Base-by-base conservation (phyloP, 2,329 filamentous ascomycete genomes). In the Aureobasidium lini region DNA sequence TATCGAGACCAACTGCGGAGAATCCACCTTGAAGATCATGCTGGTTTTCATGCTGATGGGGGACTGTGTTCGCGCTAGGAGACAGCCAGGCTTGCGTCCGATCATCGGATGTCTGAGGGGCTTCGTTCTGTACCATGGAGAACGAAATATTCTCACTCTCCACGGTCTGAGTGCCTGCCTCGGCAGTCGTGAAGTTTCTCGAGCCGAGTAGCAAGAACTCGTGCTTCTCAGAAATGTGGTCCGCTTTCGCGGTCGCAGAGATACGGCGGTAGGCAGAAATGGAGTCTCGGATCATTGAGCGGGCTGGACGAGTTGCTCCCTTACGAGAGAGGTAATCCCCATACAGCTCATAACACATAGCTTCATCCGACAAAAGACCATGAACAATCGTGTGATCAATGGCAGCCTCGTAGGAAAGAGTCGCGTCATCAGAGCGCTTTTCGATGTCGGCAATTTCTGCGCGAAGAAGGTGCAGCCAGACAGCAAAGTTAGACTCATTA, bases 291-390 rank as follows among this genome's bases (percentile, higher is more conserved):
- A 92, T 74, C 0, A 86, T 81, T n/a, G 84, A 81, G 57, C 85
- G 81, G 29, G 88, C 89, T 37, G 87, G 86, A 62, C 89, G 77
- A 40, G 83, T 79, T 3, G 87, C 85, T 11, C 81, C 81, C 62
- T 81, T 79, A 13, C 88, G 79, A 57, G 89, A 77, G 62, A 90
- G 83, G 68, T 84, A 86, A 9, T 86, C 86, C 1, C 84, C 87
- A 75, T 91, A 87, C 32, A 91, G 76, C 68, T 89, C 88, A 67
- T 88, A 87, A 15, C 84, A 83, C 1, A 90, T 76, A 0, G 86
- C 88, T 69, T 91, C 87, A 62, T 92, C 88, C 52, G 90, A 81
- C 2, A 81, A 67, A 62, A 88, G 87, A 44, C 79, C 79, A 65
- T 89, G 80, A 59, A 87, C 79, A 18, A 87, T 34, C 11, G 86